Conservation (phyloP, 345 rosid genomes). For the Brassica rapa region DNA sequence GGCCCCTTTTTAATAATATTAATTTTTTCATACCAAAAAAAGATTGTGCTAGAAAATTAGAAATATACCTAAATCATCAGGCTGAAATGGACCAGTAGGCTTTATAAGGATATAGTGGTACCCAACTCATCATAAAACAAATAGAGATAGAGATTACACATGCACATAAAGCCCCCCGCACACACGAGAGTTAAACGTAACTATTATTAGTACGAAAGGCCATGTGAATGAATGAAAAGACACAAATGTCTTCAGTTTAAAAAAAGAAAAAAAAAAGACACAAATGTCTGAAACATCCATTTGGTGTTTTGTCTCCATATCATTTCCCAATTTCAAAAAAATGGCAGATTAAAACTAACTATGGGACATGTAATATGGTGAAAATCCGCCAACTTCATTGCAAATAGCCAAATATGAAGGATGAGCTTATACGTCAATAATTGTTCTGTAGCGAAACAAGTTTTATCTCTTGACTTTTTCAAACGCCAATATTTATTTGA, state of each 20-base stretch:
- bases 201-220: not conserved
- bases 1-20: too few species aligned
- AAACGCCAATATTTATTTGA: not conserved
- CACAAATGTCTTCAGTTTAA: not conserved
- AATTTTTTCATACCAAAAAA: too few species aligned
- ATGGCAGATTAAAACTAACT: not conserved
- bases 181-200: not conserved
- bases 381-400: not conserved
- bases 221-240: not conserved
- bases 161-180: not conserved
- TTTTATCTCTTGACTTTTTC: not conserved
- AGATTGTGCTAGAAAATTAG: not conserved
- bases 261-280: not conserved
- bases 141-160: not conserved
- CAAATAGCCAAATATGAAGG: not conserved
- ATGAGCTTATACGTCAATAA: not conserved
- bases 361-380: not conserved
- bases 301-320: not conserved
- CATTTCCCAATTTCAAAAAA: not conserved
- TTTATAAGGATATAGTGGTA: not conserved
- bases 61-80: not conserved
- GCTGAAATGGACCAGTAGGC: not conserved
- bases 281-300: conserved; percentile 7
- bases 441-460: not conserved
- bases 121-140: not conserved